Percentiles rank a stretch among this genome's conserved stretches.
These are phyloP conservation scores for Leishmania aethiopica DNA, from an alignment of 208 protist genomes.

Conservation along the genomic window DNA sequence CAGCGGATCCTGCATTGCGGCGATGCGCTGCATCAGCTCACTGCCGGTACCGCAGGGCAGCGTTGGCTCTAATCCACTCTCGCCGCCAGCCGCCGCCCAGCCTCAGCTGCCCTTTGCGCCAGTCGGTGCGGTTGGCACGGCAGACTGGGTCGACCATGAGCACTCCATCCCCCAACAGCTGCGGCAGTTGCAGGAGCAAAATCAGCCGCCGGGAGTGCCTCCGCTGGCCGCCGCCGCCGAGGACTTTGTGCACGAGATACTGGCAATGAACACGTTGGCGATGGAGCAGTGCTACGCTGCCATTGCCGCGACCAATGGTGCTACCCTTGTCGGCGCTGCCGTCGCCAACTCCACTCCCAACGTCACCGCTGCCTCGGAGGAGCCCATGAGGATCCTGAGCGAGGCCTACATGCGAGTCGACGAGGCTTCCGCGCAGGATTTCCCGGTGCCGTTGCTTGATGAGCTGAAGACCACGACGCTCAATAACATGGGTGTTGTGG, in stretches of 20 bases:
- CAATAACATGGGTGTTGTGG: constrained; percentile 88
- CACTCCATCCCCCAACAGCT: not conserved
- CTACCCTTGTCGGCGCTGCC: not conserved
- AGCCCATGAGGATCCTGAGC: constrained; percentile 50
- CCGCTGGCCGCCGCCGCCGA: constrained; percentile 35
- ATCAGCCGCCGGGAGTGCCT: constrained; percentile 1
- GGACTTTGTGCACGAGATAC: constrained; percentile 71
- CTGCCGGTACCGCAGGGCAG: constrained; percentile 7
- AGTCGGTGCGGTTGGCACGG: not conserved
- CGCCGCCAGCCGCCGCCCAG: not conserved
- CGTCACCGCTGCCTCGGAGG: constrained; percentile 31
- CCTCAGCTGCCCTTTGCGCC: not conserved
- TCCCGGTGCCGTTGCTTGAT: constrained; percentile 47
- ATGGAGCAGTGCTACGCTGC: constrained; percentile 73
- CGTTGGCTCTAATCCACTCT: constrained; percentile 7
- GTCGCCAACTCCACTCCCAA: not conserved
- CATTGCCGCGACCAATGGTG: constrained; percentile 11
- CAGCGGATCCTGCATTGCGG: constrained; percentile 23
- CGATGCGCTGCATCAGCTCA: constrained; percentile 22
- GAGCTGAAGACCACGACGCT: constrained; percentile 81
- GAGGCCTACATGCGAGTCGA: constrained; percentile 67
- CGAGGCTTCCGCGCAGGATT: constrained; percentile 20
- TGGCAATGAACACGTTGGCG: constrained; percentile 83
- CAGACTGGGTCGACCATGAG: not conserved
- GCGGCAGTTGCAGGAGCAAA: not conserved